Base-by-base conservation (phyloP, 495 filamentous ascomycete species). In the Talaromyces ruber region DNA sequence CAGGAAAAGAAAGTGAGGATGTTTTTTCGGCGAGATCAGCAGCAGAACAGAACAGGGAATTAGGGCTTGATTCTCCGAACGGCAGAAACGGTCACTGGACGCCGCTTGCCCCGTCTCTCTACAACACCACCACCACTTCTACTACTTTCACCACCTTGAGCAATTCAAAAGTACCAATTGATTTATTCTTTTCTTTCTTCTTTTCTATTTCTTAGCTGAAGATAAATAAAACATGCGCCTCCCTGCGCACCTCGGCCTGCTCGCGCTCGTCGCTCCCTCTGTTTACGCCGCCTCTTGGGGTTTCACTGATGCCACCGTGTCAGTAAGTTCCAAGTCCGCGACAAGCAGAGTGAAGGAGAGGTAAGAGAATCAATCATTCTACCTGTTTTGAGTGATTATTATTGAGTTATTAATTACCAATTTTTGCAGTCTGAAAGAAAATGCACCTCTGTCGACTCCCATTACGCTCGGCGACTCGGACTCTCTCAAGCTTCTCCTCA, bases 221-320 rank as follows among this genome's bases (percentile, higher is more conserved):
- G 21, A 56, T 45, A 2, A 39, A 29, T 22, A 64, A 66, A 74
- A 26, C 32, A 80, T 80, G 78, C 71, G 76, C 67, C 76, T 74
- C 70, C 71, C 72, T 64, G 66, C 74, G 65, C 71, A 71, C 32
- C 70, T 79, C 53, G 71, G 71, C 59, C 67, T 80, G 60, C 66
- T 78, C 69, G 76, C 69, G 26, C 71, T 72, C 6, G 68, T 70
- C 50, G 72, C 75, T 11, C 74, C 75, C n/a, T 67, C 67, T 50
- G 74, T 63, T 16, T 87, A 89, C 47, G 88, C 90, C 58, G 84
- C 89, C 34, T 84, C 85, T 29, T 97, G 92, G 92, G 83, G 85
- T 21, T 94, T 94, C 72, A 83, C 88, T 69, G 91, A 96, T 81
- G 92, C 88, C 71, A 90, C 85, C 67, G 74, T 97, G 72, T 83